Evolutionary conservation across 1,284 basidiomycete genomes (phyloP), one percentile per base, ranked within the genome.

Genomic region (Vanrija pseudolonga): DNA sequence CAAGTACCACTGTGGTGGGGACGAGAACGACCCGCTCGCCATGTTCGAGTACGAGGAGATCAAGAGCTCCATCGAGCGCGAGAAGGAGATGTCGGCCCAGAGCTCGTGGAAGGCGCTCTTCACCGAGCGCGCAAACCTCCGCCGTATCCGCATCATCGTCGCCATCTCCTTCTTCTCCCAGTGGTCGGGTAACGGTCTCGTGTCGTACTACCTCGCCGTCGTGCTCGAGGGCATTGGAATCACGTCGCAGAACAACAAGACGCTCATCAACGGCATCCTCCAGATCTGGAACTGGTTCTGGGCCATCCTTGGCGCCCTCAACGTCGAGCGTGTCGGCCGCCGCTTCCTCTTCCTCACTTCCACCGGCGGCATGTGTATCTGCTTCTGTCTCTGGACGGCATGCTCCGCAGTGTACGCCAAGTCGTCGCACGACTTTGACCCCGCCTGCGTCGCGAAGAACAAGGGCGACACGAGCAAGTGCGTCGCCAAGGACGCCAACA

Each of bases 171-270:
- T 69, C 61, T 70, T 71, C 66, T 68, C 64, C 24, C 67, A 70
- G 51, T 71, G 69, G 69, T 66, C 64, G 2, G 64, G 64, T n/a
- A 62, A 53, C 51, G 58, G 51, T 32, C 41, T 59, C 50, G 58
- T 57, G 23, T 53, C 39, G 39, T 74, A 86, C 78, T 88, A 88
- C 78, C 80, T 88, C 58, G 84, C 80, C 76, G 80, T 83, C 66
- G 84, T 89, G 52, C 83, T 90, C 62, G 78, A 82, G 61, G 80
- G 81, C 59, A 85, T 90, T 56, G 87, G 87, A 46, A 85, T 90
- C 66, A 83, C 81, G 11, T 75, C 81, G 62, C 70, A 79, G 3
- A 79, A 80, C 49, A 81, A 80, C 51, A 85, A 85, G 71, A 80
- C 85, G 26, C 81, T 86, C 64, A 84, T 86, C 76, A 87, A 87